Base-by-base conservation (phyloP, 208 protist genomes). In the Leishmania aethiopica region DNA sequence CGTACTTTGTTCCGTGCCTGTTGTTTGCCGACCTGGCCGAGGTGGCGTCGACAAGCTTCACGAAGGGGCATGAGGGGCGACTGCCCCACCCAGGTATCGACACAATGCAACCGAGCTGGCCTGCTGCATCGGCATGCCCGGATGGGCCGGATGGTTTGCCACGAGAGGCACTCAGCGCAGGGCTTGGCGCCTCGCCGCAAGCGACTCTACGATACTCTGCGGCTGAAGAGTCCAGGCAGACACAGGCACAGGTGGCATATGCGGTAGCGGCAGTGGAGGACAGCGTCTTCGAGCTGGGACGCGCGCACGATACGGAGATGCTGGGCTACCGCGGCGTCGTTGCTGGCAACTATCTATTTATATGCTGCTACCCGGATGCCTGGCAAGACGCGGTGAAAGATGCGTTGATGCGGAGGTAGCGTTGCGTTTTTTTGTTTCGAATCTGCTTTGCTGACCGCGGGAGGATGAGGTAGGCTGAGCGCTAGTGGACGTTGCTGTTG, bases 1-100 rank as follows among this genome's bases (percentile, higher is more conserved):
- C 78, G n/a, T 92, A 90, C 72, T 70, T 73, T 25, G 28, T 88
- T 22, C 88, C 88, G 2, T 84, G 82, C 76, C 74, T 88, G 11
- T 78, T 92, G 25, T 88, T 88, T 67, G 42, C 53, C 1, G 80
- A 64, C 60, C 15, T 89, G 51, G 47, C 80, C 4, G 60, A 64
- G 37, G 66, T 70, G 0, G 51, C 51, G 19, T 45, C 70, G 28
- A 37, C 25, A 3, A 53, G 37, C 7, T 8, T 37, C 17, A 22
- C 15, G 45, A 53, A 74, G 3, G 45, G 45, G 25, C 70, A 55
- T 17, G 70, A 74, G 45, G 45, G 70, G 1, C 45, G 70, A n/a
- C 19, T 17, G 10, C 22, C 25, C 45, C 66, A 70, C 5, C 37
- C 17, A 45, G 17, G 37, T 37, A 45, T n/a, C 37, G 66, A 47